These are phyloP conservation scores for Trametes villosa DNA, from an alignment of 768 basidiomycete species.

Conservation along the genomic window DNA sequence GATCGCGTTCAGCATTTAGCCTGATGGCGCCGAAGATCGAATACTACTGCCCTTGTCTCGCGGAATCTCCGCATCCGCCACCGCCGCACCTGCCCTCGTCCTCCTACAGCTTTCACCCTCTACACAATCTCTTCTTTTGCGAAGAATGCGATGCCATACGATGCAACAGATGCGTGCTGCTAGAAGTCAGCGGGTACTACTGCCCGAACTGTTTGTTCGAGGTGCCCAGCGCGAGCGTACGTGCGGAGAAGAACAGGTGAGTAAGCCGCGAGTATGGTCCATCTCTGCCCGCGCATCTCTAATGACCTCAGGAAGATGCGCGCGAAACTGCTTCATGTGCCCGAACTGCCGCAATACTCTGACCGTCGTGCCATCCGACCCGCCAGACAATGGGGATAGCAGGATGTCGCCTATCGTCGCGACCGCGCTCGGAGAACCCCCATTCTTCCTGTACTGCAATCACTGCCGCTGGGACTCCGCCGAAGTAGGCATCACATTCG, in stretches of 20 bases:
- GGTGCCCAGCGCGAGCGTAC: constrained; percentile 96
- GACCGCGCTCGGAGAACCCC: constrained; percentile 76
- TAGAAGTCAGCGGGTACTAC: constrained; percentile 96
- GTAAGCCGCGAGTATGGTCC: constrained; percentile 3
- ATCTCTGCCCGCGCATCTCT: neutral
- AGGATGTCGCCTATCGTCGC: constrained; percentile 53
- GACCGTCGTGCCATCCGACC: constrained; percentile 90
- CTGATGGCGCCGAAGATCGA: constrained; percentile 52
- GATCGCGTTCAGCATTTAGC: too few relatives aligned
- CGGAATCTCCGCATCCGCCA: constrained; percentile 61
- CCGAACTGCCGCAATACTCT: constrained; percentile 91
- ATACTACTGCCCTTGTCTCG: constrained; percentile 80
- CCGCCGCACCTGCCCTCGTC: constrained; percentile 80
- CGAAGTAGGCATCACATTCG: constrained; percentile 89
- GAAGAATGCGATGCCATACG: constrained; percentile 97
- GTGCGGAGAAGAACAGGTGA: constrained; percentile 95
- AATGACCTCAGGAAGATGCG: constrained; percentile 66
- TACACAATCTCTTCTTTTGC: constrained; percentile 92
- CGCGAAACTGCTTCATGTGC: constrained; percentile 96
- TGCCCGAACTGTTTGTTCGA: constrained; percentile 99
- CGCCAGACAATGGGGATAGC: constrained; percentile 61
- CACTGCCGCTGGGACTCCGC: constrained; percentile 96
- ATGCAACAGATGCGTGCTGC: constrained; percentile 88
- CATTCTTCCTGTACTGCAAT: constrained; percentile 90
- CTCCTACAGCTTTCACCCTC: constrained; percentile 77